phyloP scores from a whole-genome alignment of 768 basidiomycete species.

The Auriculariales sp. region DNA sequence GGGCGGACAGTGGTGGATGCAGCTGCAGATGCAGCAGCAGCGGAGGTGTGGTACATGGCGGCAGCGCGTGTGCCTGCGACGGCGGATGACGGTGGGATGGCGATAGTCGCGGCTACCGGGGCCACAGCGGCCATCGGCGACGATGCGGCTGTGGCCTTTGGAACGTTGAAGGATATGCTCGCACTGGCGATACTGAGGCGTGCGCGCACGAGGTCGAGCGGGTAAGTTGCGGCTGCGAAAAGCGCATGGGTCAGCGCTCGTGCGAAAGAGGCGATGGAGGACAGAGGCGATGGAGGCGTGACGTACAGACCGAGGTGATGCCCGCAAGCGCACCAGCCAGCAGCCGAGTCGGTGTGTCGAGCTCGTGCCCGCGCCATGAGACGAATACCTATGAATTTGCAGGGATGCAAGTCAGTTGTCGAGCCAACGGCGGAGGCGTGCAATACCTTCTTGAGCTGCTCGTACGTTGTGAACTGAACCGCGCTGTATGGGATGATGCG shows the following conservation, averaged over 20 bases:
- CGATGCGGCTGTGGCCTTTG: conserved; percentile 10
- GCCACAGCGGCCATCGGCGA: conserved; percentile 16
- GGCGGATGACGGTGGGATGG: conserved; percentile 6
- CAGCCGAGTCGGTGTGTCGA: conserved; percentile 82
- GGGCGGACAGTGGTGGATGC: conserved; percentile 1
- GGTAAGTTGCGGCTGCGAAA: conserved; percentile 64
- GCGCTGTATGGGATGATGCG: conserved; percentile 78
- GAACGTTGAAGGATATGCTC: conserved; percentile 33
- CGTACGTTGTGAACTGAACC: conserved; percentile 37
- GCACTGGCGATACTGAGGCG: conserved; percentile 88
- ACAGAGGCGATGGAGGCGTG: not conserved
- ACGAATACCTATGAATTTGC: conserved; percentile 45
- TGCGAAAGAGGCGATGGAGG: conserved; percentile 5
- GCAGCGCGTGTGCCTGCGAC: not conserved
- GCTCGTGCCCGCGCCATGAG: conserved; percentile 45
- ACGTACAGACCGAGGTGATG: conserved; percentile 85
- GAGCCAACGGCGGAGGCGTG: conserved; percentile 6
- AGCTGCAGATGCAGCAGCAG: conserved; percentile 40
- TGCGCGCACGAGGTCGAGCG: conserved; percentile 85
- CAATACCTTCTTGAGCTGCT: conserved; percentile 74
- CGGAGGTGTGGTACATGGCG: conserved; percentile 4
- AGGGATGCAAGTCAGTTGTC: not conserved
- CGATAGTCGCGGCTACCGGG: conserved; percentile 7
- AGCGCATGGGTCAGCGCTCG: not conserved
- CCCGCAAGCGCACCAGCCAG: conserved; percentile 83